A percentile compares a stretch with the other conserved stretches of the same genome.
Conservation (phyloP, 805 yeast genomes). For the Tetrapisispora taiwanensis region DNA sequence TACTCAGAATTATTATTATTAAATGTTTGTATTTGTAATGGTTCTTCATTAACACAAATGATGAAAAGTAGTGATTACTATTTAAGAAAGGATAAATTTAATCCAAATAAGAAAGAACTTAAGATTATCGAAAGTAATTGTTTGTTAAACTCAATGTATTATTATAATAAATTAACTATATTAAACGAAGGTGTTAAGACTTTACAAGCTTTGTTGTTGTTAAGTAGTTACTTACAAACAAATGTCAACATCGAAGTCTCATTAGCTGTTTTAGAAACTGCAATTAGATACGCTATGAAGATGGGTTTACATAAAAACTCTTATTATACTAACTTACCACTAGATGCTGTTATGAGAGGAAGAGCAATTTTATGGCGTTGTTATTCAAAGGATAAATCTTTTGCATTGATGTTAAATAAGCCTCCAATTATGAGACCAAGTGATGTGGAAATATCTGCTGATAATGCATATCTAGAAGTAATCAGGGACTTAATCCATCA, state of each 20-base stretch:
- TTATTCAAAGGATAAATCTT: constrained; percentile 14
- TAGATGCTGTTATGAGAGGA: constrained; percentile 31
- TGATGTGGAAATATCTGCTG: constrained; percentile 16
- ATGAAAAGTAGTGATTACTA: constrained; percentile 9
- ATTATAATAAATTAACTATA: constrained; percentile 41
- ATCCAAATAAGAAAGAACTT: constrained; percentile 17
- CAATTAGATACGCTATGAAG: constrained; percentile 45
- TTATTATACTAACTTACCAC: constrained; percentile 29
- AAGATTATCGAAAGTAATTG: constrained; percentile 23
- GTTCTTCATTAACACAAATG: constrained; percentile 15
- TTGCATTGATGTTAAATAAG: constrained; percentile 15
- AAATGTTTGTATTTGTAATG: constrained; percentile 16
- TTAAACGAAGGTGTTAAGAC: constrained; percentile 43
- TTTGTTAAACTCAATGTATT: constrained; percentile 37
- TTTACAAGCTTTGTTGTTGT: constrained; percentile 42
- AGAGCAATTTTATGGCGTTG: constrained; percentile 42
- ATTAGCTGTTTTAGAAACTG: constrained; percentile 34
- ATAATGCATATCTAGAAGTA: constrained; percentile 10
- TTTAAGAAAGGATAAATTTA: constrained; percentile 14
- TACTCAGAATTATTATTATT: constrained; percentile 21
- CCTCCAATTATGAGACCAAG: constrained; percentile 16
- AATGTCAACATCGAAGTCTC: constrained; percentile 34
- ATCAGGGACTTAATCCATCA: constrained; percentile 5
- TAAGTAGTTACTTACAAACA: constrained; percentile 32
- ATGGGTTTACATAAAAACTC: constrained; percentile 48